Base-by-base conservation (phyloP, 2,329 filamentous ascomycete genomes). In the Cryphonectria parasitica region DNA sequence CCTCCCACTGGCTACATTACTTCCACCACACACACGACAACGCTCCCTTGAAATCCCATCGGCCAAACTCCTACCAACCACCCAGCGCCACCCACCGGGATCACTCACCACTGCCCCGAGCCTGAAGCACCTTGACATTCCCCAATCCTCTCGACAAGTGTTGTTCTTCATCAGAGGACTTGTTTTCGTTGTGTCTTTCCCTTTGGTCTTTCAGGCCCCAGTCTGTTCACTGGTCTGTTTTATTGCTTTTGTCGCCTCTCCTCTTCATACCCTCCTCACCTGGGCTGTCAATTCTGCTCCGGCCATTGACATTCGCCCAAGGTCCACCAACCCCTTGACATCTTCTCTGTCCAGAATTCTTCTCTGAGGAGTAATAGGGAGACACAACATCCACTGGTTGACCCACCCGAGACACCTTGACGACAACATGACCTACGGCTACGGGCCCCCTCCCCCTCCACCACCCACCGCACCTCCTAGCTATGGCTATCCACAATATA, bases 401-500 rank as follows among this genome's bases (percentile, higher is more conserved):
- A 61, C 39, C 34, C 39, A n/a, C 15, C 25, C 13, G 13, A 31
- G 49, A 22, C 43, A 34, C 39, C 34, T n/a, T 34, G 62, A 49
- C 66, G 41, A 68, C 72, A 71, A 69, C 65, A 87, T 87, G 85
- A 81, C 85, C 43, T 87, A 88, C 80, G 84, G 83, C 67, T 88
- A 87, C 80, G 85, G 82, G n/a, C 85, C 85, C 31, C 85, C 85
- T 69, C 85, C 85, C 17, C 84, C 85, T 25, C 82, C 85, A 5
- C 85, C 81, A 36, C 76, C 78, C 11, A 74, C 78, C 11, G 73
- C 79, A 17, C 65, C 69, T 54, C 62, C 71, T 17, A 63, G 79
- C 72, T 74, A 76, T 61, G 76, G 77, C 69, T 78, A 79, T 52
- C 74, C 77, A 15, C 79, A 77, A 45, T 86, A 85, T 8, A 83